Conservation (phyloP, 352 stramenopile species). For the Phytophthora pini region DNA sequence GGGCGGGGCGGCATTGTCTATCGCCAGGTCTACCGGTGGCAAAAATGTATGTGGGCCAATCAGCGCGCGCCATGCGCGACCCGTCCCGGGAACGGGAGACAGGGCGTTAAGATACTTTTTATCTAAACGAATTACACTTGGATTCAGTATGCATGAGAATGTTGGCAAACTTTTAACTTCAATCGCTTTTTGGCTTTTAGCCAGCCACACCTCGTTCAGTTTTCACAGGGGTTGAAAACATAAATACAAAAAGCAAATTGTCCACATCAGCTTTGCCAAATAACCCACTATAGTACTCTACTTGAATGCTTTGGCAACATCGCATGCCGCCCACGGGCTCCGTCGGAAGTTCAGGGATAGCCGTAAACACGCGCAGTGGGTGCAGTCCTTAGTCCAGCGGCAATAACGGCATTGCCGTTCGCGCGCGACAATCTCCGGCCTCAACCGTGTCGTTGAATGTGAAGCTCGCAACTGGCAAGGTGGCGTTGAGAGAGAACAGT, state of each 20-base stretch:
- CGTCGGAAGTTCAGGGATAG: no score
- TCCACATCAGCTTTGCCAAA: background rate
- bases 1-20: conserved; percentile 20
- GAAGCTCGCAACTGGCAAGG: background rate
- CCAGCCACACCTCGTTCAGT: background rate
- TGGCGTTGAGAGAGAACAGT: background rate
- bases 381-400: conserved; percentile 3
- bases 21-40: conserved; percentile 1
- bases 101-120: conserved; percentile 35
- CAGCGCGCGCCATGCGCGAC: conserved; percentile 11
- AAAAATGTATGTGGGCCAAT: conserved; percentile 31
- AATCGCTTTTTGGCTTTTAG: background rate
- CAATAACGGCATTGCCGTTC: background rate
- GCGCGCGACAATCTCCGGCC: conserved; percentile 7
- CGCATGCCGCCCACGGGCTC: background rate
- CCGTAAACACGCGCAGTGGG: background rate
- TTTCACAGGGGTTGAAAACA: background rate
- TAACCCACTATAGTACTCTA: no score
- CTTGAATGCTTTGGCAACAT: no score
- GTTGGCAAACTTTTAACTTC: conserved; percentile 13
- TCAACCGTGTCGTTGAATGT: conserved; percentile 5
- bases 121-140: conserved; percentile 9
- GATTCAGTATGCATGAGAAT: conserved; percentile 7
- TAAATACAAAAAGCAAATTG: background rate
- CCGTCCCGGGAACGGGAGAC: conserved; percentile 35